Evolutionary conservation across 768 basidiomycete genomes (phyloP).

Genomic region (Paxillus ammoniavirescens): DNA sequence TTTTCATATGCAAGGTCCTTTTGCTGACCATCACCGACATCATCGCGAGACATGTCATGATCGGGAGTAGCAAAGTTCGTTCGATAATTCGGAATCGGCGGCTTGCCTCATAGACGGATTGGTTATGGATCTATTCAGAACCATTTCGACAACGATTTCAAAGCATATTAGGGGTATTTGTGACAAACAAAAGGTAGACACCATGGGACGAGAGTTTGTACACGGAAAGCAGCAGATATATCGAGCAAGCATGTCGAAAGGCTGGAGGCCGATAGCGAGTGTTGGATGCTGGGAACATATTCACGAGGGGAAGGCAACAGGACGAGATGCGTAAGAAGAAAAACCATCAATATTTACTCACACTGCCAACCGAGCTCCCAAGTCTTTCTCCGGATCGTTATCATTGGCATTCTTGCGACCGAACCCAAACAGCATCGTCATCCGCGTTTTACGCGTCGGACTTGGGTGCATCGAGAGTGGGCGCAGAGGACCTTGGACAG

Average conservation of each 20-base stretch:
- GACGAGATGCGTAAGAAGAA: background rate
- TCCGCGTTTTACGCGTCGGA: constrained; percentile 15
- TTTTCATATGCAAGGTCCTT: too few relatives aligned
- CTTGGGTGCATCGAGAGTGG: constrained; percentile 25
- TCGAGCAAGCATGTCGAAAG: background rate
- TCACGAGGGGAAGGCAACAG: too few relatives aligned
- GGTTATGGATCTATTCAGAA: too few relatives aligned
- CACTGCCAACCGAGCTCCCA: constrained; percentile 3
- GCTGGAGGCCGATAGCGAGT: too few relatives aligned
- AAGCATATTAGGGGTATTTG: too few relatives aligned
- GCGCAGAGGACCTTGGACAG: constrained; percentile 31
- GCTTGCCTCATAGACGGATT: too few relatives aligned
- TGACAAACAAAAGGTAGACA: constrained; percentile 8
- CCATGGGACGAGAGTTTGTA: constrained; percentile 8
- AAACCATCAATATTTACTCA: background rate
- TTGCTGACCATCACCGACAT: too few relatives aligned
- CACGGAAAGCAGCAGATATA: background rate
- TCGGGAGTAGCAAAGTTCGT: background rate
- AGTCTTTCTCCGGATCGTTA: background rate
- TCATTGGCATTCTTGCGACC: constrained; percentile 9
- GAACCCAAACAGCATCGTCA: constrained; percentile 19
- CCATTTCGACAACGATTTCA: too few relatives aligned
- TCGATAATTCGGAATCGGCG: too few relatives aligned
- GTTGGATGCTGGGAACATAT: too few relatives aligned
- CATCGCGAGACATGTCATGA: background rate